Conservation (phyloP, 192 early-diverging fungal genomes). For the Gamsiella multidivaricata region DNA sequence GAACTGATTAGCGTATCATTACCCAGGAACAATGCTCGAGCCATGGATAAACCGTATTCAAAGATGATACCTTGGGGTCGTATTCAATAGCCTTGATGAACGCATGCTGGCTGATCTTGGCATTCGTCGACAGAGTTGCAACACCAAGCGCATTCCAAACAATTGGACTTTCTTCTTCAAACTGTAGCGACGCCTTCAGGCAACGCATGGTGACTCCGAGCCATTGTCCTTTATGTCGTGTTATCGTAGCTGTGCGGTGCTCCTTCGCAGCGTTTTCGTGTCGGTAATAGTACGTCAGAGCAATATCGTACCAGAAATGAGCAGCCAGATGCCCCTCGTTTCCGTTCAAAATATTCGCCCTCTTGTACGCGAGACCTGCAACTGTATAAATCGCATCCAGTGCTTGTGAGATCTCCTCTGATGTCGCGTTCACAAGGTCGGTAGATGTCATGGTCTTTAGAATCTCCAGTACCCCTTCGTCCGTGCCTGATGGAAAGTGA, state of each 20-base stretch:
- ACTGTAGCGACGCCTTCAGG: conserved; percentile 67
- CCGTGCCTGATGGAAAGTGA: conserved; percentile 50
- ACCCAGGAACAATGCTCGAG: not conserved
- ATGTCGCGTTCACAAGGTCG: conserved; percentile 35
- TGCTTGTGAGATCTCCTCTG: conserved; percentile 34
- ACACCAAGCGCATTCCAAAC: conserved; percentile 84
- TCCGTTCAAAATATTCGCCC: conserved; percentile 57
- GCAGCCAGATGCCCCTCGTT: conserved; percentile 53
- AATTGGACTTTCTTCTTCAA: conserved; percentile 64
- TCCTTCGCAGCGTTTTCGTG: conserved; percentile 34
- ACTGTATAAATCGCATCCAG: conserved; percentile 59
- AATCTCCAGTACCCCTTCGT: conserved; percentile 4
- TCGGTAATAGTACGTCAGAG: conserved; percentile 58
- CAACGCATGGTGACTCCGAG: conserved; percentile 57
- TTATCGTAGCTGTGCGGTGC: not conserved
- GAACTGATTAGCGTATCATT: not conserved
- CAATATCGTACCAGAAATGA: conserved; percentile 65
- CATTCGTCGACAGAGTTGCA: conserved; percentile 54
- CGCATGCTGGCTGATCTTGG: conserved; percentile 83
- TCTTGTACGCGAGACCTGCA: conserved; percentile 63
- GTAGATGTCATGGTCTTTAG: conserved; percentile 2
- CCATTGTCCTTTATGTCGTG: conserved; percentile 3
- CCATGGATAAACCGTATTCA: not conserved
- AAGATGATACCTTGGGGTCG: conserved; percentile 67
- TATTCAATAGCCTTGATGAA: conserved; percentile 83